Percentiles rank a stretch among this genome's conserved stretches.
Conservation (phyloP, 148 eudicot genomes). For the Bassia scoparia region DNA sequence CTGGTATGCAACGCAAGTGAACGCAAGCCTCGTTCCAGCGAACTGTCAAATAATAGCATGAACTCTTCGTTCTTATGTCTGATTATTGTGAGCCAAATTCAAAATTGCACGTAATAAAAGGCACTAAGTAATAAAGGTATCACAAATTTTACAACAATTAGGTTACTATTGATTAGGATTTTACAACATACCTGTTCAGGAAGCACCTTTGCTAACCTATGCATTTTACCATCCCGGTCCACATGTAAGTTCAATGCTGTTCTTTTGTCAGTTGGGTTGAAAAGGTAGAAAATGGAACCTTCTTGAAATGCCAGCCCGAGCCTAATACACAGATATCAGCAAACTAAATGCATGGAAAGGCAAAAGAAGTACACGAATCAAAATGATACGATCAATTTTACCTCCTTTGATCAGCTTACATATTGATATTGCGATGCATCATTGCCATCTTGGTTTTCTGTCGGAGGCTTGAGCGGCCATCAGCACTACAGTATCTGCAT, state of each 20-base stretch:
- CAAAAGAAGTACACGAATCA: not conserved
- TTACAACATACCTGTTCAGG: conserved; percentile 79
- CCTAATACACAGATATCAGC: conserved; percentile 41
- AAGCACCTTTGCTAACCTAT: conserved; percentile 99
- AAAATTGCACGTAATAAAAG: conserved; percentile 44
- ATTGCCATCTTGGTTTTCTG: conserved; percentile 98
- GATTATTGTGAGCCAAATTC: conserved; percentile 82
- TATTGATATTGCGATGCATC: conserved; percentile 90
- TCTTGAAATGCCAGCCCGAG: conserved; percentile 92
- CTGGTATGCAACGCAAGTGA: conserved; percentile 99
- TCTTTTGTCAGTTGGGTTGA: conserved; percentile 94
- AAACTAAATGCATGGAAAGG: conserved; percentile 14
- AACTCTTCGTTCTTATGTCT: conserved; percentile 89
- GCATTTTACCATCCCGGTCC: conserved; percentile 87
- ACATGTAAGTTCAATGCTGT: conserved; percentile 89
- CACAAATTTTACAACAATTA: not conserved
- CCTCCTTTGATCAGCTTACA: conserved; percentile 97
- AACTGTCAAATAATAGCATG: conserved; percentile 92
- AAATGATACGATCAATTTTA: conserved; percentile 16
- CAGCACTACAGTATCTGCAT: conserved; percentile 83
- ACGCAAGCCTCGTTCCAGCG: conserved; percentile 93
- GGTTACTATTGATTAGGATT: not conserved
- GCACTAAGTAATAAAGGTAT: conserved; percentile 6
- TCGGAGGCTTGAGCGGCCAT: conserved; percentile 97
- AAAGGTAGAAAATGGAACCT: conserved; percentile 94